phyloP scores from a whole-genome alignment of 352 stramenopile genomes.

The Pythium rishiriense region DNA sequence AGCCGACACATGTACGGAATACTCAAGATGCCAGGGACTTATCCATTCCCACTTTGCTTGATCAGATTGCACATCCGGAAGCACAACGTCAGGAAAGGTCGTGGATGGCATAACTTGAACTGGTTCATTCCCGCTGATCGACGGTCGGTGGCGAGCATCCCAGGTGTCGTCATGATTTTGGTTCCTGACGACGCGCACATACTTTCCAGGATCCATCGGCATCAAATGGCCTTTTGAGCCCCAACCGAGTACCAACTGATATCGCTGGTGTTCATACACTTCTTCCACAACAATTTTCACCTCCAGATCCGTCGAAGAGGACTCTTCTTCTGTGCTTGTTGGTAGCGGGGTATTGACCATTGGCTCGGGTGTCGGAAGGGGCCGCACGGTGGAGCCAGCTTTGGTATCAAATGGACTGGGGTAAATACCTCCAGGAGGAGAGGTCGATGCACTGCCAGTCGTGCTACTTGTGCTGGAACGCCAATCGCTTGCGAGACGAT shows the following conservation, averaged over 20 bases:
- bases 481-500: slow-evolving; percentile 19
- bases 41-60: slow-evolving; percentile 61
- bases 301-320: not conserved
- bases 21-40: slow-evolving; percentile 72
- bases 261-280: slow-evolving; percentile 73
- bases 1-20: not conserved
- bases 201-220: slow-evolving; percentile 70
- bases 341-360: not conserved
- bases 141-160: slow-evolving; percentile 1
- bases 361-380: not conserved
- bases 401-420: not conserved
- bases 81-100: slow-evolving; percentile 54
- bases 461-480: slow-evolving; percentile 9
- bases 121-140: slow-evolving; percentile 18
- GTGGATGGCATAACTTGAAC: slow-evolving; percentile 43
- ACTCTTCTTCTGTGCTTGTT: not conserved
- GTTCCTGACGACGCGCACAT: slow-evolving; percentile 42
- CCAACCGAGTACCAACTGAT: slow-evolving; percentile 71
- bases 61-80: slow-evolving; percentile 32
- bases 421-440: not conserved
- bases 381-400: not conserved
- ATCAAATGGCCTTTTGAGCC: slow-evolving; percentile 74
- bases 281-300: slow-evolving; percentile 36
- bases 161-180: not conserved
- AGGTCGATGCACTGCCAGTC: not conserved